These are phyloP conservation scores for Closterium sp. DNA, from an alignment of 139 green algal species.

Conservation along the genomic window DNA sequence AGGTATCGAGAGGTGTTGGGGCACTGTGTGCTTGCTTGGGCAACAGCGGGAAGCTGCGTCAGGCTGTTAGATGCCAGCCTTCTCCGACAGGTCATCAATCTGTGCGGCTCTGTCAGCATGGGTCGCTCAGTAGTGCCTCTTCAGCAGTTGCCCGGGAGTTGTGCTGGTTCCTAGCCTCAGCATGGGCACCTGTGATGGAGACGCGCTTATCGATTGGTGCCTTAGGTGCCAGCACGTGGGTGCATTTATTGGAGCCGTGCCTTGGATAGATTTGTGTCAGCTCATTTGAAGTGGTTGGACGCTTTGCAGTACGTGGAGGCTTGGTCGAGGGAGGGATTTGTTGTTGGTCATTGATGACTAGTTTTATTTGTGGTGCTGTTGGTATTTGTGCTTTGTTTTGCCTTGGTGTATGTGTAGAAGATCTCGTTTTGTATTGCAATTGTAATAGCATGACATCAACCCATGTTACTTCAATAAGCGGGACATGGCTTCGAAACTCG, in stretches of 20 bases:
- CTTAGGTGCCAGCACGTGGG: no score
- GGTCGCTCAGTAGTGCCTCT: neutral
- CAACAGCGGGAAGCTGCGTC: neutral
- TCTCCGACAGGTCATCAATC: neutral
- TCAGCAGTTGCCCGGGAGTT: neutral
- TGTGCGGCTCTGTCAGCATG: neutral
- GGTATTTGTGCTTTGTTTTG: neutral
- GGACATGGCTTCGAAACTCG: neutral
- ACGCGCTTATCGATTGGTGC: neutral
- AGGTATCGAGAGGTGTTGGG: neutral
- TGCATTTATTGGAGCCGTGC: neutral
- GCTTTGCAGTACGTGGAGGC: neutral
- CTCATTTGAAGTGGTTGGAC: neutral
- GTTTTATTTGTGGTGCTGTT: neutral
- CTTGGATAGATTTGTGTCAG: no score
- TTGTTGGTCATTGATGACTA: neutral
- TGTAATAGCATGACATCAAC: no score
- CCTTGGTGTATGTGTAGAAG: neutral
- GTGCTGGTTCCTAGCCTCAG: neutral
- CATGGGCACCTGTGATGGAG: neutral
- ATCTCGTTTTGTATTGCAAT: neutral
- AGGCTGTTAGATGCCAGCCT: neutral
- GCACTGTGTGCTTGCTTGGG: no score
- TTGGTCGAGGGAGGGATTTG: neutral
- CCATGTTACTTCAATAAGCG: neutral